phyloP scores from a whole-genome alignment of 306 rosid species.

The Medicago arabica region DNA sequence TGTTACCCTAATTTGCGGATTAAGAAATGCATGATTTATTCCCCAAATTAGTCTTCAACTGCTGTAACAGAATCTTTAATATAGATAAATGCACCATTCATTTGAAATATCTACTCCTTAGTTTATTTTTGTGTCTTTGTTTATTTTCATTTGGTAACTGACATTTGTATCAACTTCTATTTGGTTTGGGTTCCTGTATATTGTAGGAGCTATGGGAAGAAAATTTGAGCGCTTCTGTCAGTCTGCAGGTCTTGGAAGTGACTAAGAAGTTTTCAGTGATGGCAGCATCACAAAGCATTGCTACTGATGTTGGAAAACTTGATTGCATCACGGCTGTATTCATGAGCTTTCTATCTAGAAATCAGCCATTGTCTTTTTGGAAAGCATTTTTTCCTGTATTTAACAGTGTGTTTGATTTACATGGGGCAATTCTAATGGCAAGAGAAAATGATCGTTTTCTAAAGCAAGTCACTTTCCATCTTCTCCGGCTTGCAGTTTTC shows the following conservation, averaged over 20 bases:
- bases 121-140: not conserved
- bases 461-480: slow-evolving; percentile 97
- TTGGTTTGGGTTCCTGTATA: slow-evolving; percentile 16
- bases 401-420: slow-evolving; percentile 78
- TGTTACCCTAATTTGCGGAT: slow-evolving; percentile 8
- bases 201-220: slow-evolving; percentile 99
- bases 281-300: slow-evolving; percentile 85
- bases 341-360: slow-evolving; percentile 88
- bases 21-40: slow-evolving; percentile 6
- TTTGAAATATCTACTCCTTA: not conserved
- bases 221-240: slow-evolving; percentile 92
- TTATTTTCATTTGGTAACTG: slow-evolving; percentile 24
- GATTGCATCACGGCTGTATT: slow-evolving; percentile 90
- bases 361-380: slow-evolving; percentile 87
- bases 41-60: slow-evolving; percentile 18
- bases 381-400: slow-evolving; percentile 87
- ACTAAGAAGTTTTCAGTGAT: slow-evolving; percentile 77
- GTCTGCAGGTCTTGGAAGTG: slow-evolving; percentile 94
- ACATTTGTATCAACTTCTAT: slow-evolving; percentile 26
- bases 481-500: slow-evolving; percentile 94
- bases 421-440: slow-evolving; percentile 92
- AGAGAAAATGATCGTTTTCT: slow-evolving; percentile 98
- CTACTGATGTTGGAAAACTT: slow-evolving; percentile 94
- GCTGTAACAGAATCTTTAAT: not conserved
- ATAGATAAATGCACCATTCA: not conserved